A percentile compares a stretch with the other conserved stretches of the same genome.
phyloP scores from a whole-genome alignment of 2,329 filamentous ascomycete species.

The Paecilomyces dactylethromorphus region DNA sequence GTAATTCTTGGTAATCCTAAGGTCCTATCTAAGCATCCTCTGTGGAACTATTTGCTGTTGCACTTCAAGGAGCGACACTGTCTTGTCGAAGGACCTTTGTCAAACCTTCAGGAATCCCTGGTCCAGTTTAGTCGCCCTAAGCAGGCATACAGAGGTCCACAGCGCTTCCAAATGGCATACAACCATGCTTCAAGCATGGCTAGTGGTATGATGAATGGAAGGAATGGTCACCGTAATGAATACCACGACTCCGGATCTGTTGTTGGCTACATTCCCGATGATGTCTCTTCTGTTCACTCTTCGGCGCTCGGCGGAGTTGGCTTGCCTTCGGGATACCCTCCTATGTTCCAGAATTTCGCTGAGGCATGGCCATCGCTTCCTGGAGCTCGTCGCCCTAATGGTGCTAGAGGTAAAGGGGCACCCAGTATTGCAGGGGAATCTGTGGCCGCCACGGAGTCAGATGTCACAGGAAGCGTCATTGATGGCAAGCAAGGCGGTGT shows the following conservation, averaged over 20 bases:
- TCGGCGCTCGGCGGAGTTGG: conserved; percentile 81
- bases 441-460: conserved; percentile 84
- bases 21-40: conserved; percentile 91
- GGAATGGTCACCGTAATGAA: conserved; percentile 45
- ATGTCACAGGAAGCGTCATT: conserved; percentile 71
- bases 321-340: conserved; percentile 77
- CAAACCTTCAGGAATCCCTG: conserved; percentile 90
- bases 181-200: conserved; percentile 58
- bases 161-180: conserved; percentile 77
- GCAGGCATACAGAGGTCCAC: conserved; percentile 81
- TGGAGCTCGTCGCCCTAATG: conserved; percentile 57
- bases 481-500: conserved; percentile 81
- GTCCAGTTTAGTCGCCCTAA: conserved; percentile 93
- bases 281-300: conserved; percentile 92
- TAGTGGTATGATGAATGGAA: conserved; percentile 46
- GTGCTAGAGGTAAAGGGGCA: conserved; percentile 60
- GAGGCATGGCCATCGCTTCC: conserved; percentile 85
- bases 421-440: conserved; percentile 86
- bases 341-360: conserved; percentile 91
- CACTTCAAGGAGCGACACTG: conserved; percentile 98
- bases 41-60: conserved; percentile 91
- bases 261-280: conserved; percentile 91
- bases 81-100: conserved; percentile 88
- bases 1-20: conserved; percentile 98
- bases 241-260: conserved; percentile 77